These are phyloP conservation scores for Entomortierella chlamydospora DNA, from an alignment of 192 early-diverging fungal species.

Conservation along the genomic window DNA sequence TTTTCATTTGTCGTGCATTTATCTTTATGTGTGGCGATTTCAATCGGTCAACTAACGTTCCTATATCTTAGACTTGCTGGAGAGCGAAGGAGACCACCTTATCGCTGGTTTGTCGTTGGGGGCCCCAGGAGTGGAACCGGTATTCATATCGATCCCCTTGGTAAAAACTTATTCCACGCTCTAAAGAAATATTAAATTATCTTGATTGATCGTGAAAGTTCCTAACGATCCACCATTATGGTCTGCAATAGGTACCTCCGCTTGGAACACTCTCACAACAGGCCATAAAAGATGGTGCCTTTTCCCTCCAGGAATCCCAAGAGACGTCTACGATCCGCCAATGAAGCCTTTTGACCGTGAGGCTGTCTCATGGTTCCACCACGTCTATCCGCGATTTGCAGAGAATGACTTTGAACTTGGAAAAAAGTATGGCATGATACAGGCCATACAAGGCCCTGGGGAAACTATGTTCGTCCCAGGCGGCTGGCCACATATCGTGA, in stretches of 20 bases:
- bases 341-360: slow-evolving; percentile 74
- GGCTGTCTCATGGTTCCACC: slow-evolving; percentile 79
- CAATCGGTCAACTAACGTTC: no score
- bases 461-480: slow-evolving; percentile 88
- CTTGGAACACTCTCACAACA: slow-evolving; percentile 80
- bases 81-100: slow-evolving; percentile 71
- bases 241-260: slow-evolving; percentile 68
- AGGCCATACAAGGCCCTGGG: slow-evolving; percentile 77
- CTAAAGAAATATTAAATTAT: not conserved
- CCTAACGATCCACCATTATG: not conserved
- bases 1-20: not conserved
- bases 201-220: not conserved
- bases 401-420: slow-evolving; percentile 62
- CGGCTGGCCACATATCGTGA: slow-evolving; percentile 84
- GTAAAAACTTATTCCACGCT: slow-evolving; percentile 1
- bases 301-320: slow-evolving; percentile 77
- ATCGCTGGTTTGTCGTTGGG: slow-evolving; percentile 83
- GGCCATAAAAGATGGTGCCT: slow-evolving; percentile 85
- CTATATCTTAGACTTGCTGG: slow-evolving; percentile 58
- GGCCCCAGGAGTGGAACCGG: slow-evolving; percentile 80
- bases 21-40: not conserved
- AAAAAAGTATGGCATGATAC: slow-evolving; percentile 73
- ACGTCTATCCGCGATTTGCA: slow-evolving; percentile 66
- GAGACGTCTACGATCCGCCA: slow-evolving; percentile 66
- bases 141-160: slow-evolving; percentile 76